Evolutionary conservation across 495 filamentous ascomycete genomes (phyloP).

Genomic region (Baudoinia panamericana): DNA sequence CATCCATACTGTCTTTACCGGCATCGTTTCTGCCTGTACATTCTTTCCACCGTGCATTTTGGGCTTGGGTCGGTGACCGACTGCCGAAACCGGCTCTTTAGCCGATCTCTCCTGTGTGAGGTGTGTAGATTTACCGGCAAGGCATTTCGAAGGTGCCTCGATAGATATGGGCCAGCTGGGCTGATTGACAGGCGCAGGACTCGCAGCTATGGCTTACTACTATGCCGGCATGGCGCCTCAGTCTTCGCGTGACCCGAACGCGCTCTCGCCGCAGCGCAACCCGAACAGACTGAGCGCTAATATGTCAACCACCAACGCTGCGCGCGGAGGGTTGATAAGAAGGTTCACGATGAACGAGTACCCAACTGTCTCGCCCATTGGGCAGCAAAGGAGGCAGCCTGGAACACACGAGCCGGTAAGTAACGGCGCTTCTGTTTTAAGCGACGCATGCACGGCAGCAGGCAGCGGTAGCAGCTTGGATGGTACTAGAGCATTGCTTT

Average conservation of each 20-base stretch:
- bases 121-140: no score
- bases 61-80: no score
- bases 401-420: constrained; percentile 33
- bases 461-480: no score
- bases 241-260: constrained; percentile 38
- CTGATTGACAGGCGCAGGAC: neutral
- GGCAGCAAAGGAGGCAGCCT: constrained; percentile 41
- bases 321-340: constrained; percentile 61
- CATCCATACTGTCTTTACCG: constrained; percentile 1
- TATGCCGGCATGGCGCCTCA: constrained; percentile 9
- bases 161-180: no score
- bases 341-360: constrained; percentile 88
- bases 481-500: no score
- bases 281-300: constrained; percentile 15
- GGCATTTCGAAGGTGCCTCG: no score
- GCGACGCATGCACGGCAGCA: no score
- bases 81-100: no score
- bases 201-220: constrained; percentile 13
- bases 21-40: neutral
- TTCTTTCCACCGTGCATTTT: neutral
- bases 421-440: no score
- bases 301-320: constrained; percentile 34
- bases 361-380: constrained; percentile 63
- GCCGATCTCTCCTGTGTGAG: no score
- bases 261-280: constrained; percentile 26